phyloP scores from a whole-genome alignment of 192 early-diverging fungal species.

The Mortierella alpina region DNA sequence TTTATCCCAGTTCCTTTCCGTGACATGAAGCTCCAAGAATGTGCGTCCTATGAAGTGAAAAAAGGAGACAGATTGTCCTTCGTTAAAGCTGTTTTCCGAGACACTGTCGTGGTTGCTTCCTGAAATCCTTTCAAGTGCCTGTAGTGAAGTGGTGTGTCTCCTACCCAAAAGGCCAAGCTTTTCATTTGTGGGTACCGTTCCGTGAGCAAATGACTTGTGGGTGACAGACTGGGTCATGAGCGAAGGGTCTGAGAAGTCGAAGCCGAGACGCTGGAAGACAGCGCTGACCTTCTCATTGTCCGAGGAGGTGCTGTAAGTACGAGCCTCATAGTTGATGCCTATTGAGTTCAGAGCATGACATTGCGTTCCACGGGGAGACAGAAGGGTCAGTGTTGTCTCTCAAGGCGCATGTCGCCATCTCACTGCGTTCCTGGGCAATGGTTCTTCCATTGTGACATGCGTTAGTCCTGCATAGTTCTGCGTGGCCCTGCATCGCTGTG shows the following conservation, averaged over 20 bases:
- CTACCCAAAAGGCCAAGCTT: conserved; percentile 45
- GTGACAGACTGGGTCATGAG: conserved; percentile 61
- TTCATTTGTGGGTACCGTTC: conserved; percentile 60
- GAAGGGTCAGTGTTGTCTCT: not conserved
- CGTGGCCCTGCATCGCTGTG: too few species aligned
- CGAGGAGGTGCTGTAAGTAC: conserved; percentile 22
- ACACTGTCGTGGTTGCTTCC: not conserved
- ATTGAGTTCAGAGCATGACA: not conserved
- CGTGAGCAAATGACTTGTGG: conserved; percentile 62
- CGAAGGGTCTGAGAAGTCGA: conserved; percentile 49
- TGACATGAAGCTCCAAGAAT: conserved; percentile 44
- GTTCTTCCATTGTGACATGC: too few species aligned
- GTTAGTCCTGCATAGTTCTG: too few species aligned
- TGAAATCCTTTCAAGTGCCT: not conserved
- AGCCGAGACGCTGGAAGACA: conserved; percentile 40
- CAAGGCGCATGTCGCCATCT: too few species aligned
- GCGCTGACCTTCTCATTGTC: conserved; percentile 25
- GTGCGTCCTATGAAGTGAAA: conserved; percentile 39
- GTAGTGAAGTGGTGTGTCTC: not conserved
- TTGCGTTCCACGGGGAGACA: not conserved
- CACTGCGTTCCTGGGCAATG: too few species aligned
- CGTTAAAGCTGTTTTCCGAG: not conserved
- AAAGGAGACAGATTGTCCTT: not conserved
- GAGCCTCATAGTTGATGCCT: conserved; percentile 42
- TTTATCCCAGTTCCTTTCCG: conserved; percentile 50